These are phyloP conservation scores for Phlebiopsis flavidoalba DNA, from an alignment of 768 basidiomycete genomes.

Conservation along the genomic window DNA sequence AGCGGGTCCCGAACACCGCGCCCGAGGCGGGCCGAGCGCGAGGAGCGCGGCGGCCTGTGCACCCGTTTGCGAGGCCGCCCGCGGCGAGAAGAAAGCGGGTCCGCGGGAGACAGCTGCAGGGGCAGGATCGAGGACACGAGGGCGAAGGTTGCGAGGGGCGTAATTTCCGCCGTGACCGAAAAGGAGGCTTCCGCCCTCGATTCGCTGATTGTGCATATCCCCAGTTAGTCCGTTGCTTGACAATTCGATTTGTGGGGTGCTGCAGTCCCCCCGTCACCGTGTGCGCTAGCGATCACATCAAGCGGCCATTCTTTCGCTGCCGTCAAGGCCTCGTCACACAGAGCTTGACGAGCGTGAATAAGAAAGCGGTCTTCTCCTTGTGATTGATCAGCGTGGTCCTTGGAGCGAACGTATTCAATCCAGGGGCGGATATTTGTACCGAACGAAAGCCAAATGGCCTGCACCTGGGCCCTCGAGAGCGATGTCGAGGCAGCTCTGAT, in stretches of 20 bases:
- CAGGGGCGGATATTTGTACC: constrained; percentile 54
- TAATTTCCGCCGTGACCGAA: constrained; percentile 62
- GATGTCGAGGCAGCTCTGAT: constrained; percentile 37
- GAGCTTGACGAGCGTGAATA: constrained; percentile 67
- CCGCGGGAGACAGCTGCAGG: constrained; percentile 28
- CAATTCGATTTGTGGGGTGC: not conserved
- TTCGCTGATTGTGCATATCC: constrained; percentile 40
- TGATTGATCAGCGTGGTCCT: constrained; percentile 40
- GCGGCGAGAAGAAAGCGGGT: constrained; percentile 64
- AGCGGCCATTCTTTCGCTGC: constrained; percentile 65
- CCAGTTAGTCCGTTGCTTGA: not conserved
- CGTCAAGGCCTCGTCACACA: constrained; percentile 51
- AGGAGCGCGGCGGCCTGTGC: constrained; percentile 62
- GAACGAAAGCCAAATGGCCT: constrained; percentile 74
- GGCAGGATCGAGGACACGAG: constrained; percentile 54
- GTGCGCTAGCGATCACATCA: constrained; percentile 76
- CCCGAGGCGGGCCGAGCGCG: constrained; percentile 64
- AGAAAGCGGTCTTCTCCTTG: constrained; percentile 38
- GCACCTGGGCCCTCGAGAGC: constrained; percentile 52
- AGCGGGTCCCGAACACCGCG: constrained; percentile 71
- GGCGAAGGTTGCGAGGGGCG: constrained; percentile 55
- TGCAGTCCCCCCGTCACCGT: constrained; percentile 41
- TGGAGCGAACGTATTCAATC: constrained; percentile 55
- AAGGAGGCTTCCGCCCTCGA: constrained; percentile 80
- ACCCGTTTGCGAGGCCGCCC: constrained; percentile 66